Evolutionary conservation across 495 filamentous ascomycete species (phyloP).

Genomic region (Bathelium albidoporum): DNA sequence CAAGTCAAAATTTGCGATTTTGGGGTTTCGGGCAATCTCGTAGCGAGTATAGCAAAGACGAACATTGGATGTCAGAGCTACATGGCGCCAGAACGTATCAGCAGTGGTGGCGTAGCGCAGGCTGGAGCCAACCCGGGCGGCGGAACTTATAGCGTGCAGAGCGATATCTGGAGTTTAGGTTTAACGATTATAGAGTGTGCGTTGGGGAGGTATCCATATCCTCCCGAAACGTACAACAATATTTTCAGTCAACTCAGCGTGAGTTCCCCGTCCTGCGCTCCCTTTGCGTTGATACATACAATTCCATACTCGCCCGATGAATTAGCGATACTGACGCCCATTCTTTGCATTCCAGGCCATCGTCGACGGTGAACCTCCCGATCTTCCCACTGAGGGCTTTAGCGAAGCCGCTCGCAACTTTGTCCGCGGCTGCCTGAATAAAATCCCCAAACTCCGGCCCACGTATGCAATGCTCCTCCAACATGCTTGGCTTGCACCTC

Average conservation of each 20-base stretch:
- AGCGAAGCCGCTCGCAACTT: slow-evolving; percentile 76
- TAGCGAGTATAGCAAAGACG: slow-evolving; percentile 95
- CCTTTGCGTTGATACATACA: not conserved
- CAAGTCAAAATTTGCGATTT: slow-evolving; percentile 99
- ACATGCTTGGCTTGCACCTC: slow-evolving; percentile 74
- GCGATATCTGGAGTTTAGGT: slow-evolving; percentile 95
- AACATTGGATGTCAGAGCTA: slow-evolving; percentile 99
- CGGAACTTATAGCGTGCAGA: slow-evolving; percentile 95
- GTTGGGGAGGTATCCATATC: slow-evolving; percentile 91
- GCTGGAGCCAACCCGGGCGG: slow-evolving; percentile 56
- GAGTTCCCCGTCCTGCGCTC: slow-evolving; percentile 32
- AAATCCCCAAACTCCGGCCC: slow-evolving; percentile 79
- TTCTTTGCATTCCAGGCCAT: slow-evolving; percentile 57
- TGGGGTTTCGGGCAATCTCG: slow-evolving; percentile 91
- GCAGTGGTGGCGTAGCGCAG: slow-evolving; percentile 70
- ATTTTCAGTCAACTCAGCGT: slow-evolving; percentile 97
- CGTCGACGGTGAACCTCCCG: slow-evolving; percentile 87
- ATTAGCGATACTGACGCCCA: too few species aligned
- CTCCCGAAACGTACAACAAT: slow-evolving; percentile 95
- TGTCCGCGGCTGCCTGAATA: slow-evolving; percentile 81
- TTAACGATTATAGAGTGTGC: slow-evolving; percentile 95
- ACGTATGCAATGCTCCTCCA: slow-evolving; percentile 80
- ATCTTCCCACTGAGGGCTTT: slow-evolving; percentile 66
- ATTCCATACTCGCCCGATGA: too few species aligned
- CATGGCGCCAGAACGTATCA: slow-evolving; percentile 96